Evolutionary conservation across 129 eudicot species (phyloP).

Genomic region (Chrysanthemum seticuspe): DNA sequence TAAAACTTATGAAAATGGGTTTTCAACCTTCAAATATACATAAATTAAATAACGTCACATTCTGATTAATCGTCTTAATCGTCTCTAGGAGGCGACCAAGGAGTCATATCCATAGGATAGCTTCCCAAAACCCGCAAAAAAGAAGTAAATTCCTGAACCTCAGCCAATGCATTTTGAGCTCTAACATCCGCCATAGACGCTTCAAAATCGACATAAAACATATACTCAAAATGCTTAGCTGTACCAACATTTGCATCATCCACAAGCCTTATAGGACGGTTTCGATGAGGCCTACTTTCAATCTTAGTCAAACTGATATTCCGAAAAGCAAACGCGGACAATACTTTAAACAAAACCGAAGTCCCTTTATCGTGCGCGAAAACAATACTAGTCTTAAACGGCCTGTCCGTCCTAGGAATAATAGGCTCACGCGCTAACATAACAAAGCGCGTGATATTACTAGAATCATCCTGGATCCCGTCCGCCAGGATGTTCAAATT

Average conservation of each 20-base stretch:
- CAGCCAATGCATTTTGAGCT: constrained; percentile 88
- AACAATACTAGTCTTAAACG: constrained; percentile 90
- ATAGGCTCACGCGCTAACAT: constrained; percentile 94
- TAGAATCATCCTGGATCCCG: constrained; percentile 86
- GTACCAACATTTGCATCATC: constrained; percentile 87
- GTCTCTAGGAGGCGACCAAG: constrained; percentile 64
- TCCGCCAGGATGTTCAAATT: constrained; percentile 68
- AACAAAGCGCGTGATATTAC: constrained; percentile 82
- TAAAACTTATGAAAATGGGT: background rate
- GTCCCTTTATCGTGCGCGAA: constrained; percentile 85
- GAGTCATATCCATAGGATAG: constrained; percentile 94
- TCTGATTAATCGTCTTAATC: constrained; percentile 20
- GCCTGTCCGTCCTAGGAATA: constrained; percentile 79
- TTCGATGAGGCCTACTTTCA: constrained; percentile 87
- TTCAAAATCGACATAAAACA: constrained; percentile 90
- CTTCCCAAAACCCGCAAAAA: constrained; percentile 95
- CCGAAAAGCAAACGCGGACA: constrained; percentile 82
- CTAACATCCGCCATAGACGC: constrained; percentile 95
- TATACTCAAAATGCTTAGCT: constrained; percentile 91
- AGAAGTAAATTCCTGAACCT: constrained; percentile 86
- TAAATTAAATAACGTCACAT: constrained; percentile 14
- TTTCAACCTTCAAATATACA: constrained; percentile 15
- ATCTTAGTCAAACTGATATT: constrained; percentile 80
- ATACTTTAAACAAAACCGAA: constrained; percentile 72
- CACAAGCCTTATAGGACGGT: constrained; percentile 67